These are phyloP conservation scores for Apophysomyces ossiformis DNA, from an alignment of 371 early-diverging fungal genomes.

Conservation along the genomic window DNA sequence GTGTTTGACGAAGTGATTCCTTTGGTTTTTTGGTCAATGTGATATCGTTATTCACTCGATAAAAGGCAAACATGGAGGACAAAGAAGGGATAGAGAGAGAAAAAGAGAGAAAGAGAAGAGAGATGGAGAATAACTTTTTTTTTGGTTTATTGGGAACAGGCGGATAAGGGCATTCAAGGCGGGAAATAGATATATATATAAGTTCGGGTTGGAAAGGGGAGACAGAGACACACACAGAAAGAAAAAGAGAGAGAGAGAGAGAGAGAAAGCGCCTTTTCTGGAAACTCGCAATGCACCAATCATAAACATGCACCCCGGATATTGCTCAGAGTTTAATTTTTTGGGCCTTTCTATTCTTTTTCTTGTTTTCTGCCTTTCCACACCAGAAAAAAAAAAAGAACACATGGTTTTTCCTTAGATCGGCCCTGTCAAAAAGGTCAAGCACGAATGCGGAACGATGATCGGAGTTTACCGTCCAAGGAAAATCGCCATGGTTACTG, in stretches of 20 bases:
- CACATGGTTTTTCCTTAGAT: slow-evolving; percentile 1
- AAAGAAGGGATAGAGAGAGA: slow-evolving; percentile 1
- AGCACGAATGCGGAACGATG: neutral
- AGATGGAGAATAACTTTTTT: neutral
- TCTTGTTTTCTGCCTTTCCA: neutral
- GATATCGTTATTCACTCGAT: slow-evolving; percentile 5
- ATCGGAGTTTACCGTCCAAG: neutral
- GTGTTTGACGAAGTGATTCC: neutral
- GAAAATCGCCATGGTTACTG: too few species aligned
- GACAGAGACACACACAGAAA: too few species aligned
- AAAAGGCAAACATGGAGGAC: slow-evolving; percentile 19
- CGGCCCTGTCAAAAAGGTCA: neutral
- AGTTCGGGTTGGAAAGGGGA: neutral
- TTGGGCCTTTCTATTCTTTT: neutral
- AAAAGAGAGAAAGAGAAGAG: too few species aligned
- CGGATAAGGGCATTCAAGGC: neutral
- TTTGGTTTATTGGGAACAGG: neutral
- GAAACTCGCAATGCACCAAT: slow-evolving; percentile 9
- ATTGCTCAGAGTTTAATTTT: slow-evolving; percentile 1
- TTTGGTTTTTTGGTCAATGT: slow-evolving; percentile 12
- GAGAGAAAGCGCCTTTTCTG: slow-evolving; percentile 5
- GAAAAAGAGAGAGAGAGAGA: too few species aligned
- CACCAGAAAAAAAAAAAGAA: neutral
- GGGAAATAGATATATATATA: neutral
- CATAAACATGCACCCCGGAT: slow-evolving; percentile 7